Evolutionary conservation across 108 stramenopile genomes (phyloP).

Genomic region (Discostella pseudostelligera): DNA sequence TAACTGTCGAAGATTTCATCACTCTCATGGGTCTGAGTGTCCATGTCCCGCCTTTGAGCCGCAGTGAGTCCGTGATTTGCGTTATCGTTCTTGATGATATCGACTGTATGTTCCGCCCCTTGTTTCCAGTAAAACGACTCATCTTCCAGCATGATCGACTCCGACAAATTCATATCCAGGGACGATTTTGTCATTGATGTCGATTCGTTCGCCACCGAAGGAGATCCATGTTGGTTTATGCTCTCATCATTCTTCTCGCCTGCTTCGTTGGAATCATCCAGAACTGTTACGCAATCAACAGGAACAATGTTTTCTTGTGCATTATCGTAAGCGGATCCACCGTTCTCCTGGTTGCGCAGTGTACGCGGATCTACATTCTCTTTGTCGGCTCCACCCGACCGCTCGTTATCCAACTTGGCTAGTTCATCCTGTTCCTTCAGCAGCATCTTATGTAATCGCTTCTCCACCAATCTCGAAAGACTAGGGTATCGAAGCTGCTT

Average conservation of each 20-base stretch:
- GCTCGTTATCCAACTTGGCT: not conserved
- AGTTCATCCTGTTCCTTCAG: not conserved
- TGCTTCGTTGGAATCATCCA: slow-evolving; percentile 1
- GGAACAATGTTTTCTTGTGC: not conserved
- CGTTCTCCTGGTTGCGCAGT: not conserved
- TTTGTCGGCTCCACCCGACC: slow-evolving; percentile 4
- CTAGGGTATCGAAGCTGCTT: slow-evolving; percentile 24
- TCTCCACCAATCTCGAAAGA: slow-evolving; percentile 26
- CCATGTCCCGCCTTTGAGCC: not conserved
- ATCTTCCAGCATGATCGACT: slow-evolving; percentile 18
- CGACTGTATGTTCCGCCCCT: not conserved
- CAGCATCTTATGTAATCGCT: slow-evolving; percentile 2
- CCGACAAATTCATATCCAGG: slow-evolving; percentile 38
- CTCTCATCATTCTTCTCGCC: not conserved
- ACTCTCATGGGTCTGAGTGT: not conserved
- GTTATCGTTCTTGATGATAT: not conserved
- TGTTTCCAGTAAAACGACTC: slow-evolving; percentile 34
- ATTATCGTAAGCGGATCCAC: not conserved
- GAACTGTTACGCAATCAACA: not conserved
- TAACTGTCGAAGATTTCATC: not conserved
- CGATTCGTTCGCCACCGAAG: slow-evolving; percentile 5
- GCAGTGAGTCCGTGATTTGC: not conserved
- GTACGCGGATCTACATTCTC: slow-evolving; percentile 7
- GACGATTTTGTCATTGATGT: slow-evolving; percentile 18
- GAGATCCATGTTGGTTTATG: not conserved